A percentile compares a stretch with the other conserved stretches of the same genome.
phyloP scores from a whole-genome alignment of 169 alveolate genomes.

The Plasmodium coatneyi region DNA sequence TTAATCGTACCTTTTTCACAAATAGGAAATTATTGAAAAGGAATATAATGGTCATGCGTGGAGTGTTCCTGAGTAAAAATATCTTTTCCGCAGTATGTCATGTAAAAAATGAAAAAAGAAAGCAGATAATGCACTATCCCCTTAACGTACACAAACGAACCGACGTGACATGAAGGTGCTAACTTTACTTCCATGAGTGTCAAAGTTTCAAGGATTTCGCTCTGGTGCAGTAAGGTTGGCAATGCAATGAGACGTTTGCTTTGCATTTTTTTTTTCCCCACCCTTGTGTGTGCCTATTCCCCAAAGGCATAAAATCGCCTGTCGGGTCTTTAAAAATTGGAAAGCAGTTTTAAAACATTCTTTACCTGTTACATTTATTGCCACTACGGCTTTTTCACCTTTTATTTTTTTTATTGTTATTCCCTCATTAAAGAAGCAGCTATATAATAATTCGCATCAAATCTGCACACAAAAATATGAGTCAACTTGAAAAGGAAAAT shows the following conservation, averaged over 20 bases:
- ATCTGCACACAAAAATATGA: not conserved
- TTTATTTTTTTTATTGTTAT: not conserved
- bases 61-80: not conserved
- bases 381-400: not conserved
- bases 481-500: not conserved
- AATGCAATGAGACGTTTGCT: not conserved
- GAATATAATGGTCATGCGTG: not conserved
- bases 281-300: not conserved
- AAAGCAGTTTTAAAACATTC: not conserved
- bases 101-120: no score
- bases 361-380: not conserved
- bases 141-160: not conserved
- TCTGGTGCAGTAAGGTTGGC: not conserved
- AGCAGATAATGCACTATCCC: not conserved
- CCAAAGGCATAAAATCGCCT: not conserved
- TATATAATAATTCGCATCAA: not conserved
- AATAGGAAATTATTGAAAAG: not conserved
- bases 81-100: not conserved
- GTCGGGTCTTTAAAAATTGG: not conserved
- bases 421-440: not conserved
- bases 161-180: not conserved
- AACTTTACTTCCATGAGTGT: not conserved
- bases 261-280: not conserved
- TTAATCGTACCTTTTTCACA: not conserved
- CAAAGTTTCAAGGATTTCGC: not conserved